These are phyloP conservation scores for Aspergillus baeticus DNA, from an alignment of 495 filamentous ascomycete genomes.

Conservation along the genomic window DNA sequence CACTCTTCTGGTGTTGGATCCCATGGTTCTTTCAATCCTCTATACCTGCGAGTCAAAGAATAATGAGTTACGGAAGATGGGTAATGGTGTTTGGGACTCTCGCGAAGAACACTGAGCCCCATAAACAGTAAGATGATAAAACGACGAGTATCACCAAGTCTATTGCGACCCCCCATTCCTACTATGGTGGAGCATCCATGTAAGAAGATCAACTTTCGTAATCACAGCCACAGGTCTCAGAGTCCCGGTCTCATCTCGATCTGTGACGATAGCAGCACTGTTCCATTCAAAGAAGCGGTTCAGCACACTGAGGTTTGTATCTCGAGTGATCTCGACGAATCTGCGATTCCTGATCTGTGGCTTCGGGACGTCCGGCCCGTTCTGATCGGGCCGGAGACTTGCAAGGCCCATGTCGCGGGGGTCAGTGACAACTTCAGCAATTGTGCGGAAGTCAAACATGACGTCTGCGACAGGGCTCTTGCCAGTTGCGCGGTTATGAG, in stretches of 20 bases:
- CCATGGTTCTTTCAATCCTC: not conserved
- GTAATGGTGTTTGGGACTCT: not conserved
- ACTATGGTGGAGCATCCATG: conserved; percentile 82
- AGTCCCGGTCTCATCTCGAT: conserved; percentile 55
- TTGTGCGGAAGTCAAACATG: conserved; percentile 91
- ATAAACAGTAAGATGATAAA: conserved; percentile 5
- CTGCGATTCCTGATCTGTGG: conserved; percentile 51
- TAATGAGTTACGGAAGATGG: too few species aligned
- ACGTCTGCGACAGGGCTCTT: conserved; percentile 75
- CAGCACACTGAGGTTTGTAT: conserved; percentile 79
- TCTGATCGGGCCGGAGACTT: conserved; percentile 6
- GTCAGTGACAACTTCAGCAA: conserved; percentile 86
- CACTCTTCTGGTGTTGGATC: not conserved
- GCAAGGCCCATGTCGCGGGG: conserved; percentile 57
- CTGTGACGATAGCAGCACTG: conserved; percentile 89
- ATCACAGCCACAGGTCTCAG: conserved; percentile 86
- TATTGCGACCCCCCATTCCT: conserved; percentile 13
- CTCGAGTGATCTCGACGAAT: conserved; percentile 91
- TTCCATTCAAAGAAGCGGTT: conserved; percentile 98
- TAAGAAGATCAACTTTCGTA: conserved; percentile 93
- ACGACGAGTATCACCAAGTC: not conserved
- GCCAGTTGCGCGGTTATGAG: conserved; percentile 70
- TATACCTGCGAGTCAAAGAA: not conserved
- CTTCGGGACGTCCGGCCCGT: conserved; percentile 11
- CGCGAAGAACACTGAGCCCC: not conserved